Conservation (phyloP, 495 filamentous ascomycete genomes). For the Delitschia confertaspora region DNA sequence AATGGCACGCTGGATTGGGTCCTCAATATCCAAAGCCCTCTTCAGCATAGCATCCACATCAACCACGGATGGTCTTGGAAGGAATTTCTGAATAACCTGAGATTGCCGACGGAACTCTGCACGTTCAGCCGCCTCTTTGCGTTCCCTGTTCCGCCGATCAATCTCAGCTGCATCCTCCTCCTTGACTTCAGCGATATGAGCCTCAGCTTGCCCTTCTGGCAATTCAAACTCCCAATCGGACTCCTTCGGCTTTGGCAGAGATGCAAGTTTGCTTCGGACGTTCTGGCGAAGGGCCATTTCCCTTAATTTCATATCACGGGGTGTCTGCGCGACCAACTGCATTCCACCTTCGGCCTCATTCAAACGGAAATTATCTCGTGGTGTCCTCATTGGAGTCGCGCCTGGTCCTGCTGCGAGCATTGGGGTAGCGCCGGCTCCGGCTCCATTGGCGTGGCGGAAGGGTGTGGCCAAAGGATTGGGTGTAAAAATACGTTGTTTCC, state of each 20-base stretch:
- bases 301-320: constrained; percentile 63
- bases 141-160: constrained; percentile 61
- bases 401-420: constrained; percentile 53
- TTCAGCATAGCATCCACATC: constrained; percentile 62
- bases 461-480: constrained; percentile 95
- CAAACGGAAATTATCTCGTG: constrained; percentile 78
- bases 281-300: constrained; percentile 63
- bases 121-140: constrained; percentile 59
- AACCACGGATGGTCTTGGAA: constrained; percentile 69
- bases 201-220: constrained; percentile 71
- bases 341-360: constrained; percentile 60
- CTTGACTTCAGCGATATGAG: constrained; percentile 42
- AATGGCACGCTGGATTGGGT: constrained; percentile 53
- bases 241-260: constrained; percentile 84
- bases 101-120: constrained; percentile 76
- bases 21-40: constrained; percentile 44
- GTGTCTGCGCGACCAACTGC: constrained; percentile 65
- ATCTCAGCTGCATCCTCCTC: constrained; percentile 81
- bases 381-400: constrained; percentile 84
- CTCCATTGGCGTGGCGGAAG: constrained; percentile 54
- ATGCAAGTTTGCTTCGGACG: constrained; percentile 62
- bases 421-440: constrained; percentile 66
- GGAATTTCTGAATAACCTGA: constrained; percentile 74
- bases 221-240: constrained; percentile 86
- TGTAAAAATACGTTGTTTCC: constrained; percentile 71